Evolutionary conservation across 2,329 filamentous ascomycete genomes (phyloP), one percentile per base, ranked within the genome.

Genomic region (Pseudogymnoascus sp.): DNA sequence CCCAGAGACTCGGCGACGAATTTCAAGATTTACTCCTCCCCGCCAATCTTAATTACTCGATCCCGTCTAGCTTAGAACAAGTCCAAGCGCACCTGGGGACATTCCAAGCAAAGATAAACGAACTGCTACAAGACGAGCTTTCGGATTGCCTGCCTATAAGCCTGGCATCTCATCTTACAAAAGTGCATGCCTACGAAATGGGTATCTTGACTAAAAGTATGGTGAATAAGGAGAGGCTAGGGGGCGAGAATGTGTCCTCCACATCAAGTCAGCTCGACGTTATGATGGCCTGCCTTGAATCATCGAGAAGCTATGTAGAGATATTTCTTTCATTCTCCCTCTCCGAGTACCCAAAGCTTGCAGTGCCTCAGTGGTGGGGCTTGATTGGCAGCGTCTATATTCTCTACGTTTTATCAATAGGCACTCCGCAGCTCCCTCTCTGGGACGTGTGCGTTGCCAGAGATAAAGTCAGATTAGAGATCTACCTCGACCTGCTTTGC

Each of bases 1-100:
- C 67, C 6, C 64, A 69, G 40, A 67, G 67, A 44, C 63, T 72
- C 33, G 29, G 66, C 6, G 67, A 68, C 26, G 67, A 68, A 35
- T 59, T 53, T 15, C 29, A 21, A 21, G 42, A 62, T 19, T 9
- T 62, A 5, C 50, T 50, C 17, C 29, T 56, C 1, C 17, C 29
- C 11, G 4, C 10, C 50, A 56, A 35, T 56, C 6, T 33, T 56
- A 26, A 56, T 21, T 56, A 56, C n/a, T 35, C 50, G 7, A 21
- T 29, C 50, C 15, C 50, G 19, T 7, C 23, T 9, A 21, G 50
- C 50, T 33, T 13, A 33, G 50, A 33, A 9, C n/a, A 56, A 56
- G 29, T 33, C 17, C 29, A n/a, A 33, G 9, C n/a, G 7, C 50
- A 56, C 35, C 26, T 33, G n/a, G 21, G n/a, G 19, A 35, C 50